A percentile compares a stretch with the other conserved stretches of the same genome.
Conservation (phyloP, 768 basidiomycete species). For the Hemileccinum impolitum region DNA sequence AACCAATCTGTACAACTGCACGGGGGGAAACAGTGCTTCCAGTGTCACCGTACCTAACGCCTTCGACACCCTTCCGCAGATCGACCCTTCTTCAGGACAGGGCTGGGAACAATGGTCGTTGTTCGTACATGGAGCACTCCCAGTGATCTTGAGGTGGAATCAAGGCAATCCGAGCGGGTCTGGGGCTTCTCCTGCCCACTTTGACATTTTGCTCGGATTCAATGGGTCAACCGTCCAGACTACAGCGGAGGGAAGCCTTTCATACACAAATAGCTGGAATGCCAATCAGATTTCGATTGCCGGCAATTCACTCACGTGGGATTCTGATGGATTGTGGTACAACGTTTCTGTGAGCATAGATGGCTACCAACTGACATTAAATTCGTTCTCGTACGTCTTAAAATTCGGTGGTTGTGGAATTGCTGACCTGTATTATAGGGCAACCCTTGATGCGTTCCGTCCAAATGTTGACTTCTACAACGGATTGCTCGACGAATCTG, state of each 20-base stretch:
- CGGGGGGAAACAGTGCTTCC: conserved; percentile 7
- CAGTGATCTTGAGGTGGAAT: conserved; percentile 14
- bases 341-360: conserved; percentile 8
- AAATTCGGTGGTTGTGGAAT: neutral
- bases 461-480: conserved; percentile 13
- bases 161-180: conserved; percentile 7
- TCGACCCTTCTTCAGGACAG: neutral
- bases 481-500: conserved; percentile 8
- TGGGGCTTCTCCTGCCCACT: neutral
- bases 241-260: neutral
- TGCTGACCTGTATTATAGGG: neutral
- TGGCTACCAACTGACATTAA: conserved; percentile 6
- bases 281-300: conserved; percentile 9
- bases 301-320: conserved; percentile 11
- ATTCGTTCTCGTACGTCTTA: conserved; percentile 13
- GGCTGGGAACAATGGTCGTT: conserved; percentile 19
- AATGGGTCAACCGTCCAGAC: conserved; percentile 9
- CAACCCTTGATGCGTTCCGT: conserved; percentile 10
- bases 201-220: conserved; percentile 9
- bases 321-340: conserved; percentile 10
- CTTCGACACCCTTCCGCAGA: conserved; percentile 16
- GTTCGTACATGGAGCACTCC: conserved; percentile 9
- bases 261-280: neutral
- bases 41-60: conserved; percentile 13
- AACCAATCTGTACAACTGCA: conserved; percentile 17